Base-by-base conservation (phyloP, 148 eudicot genomes). In the Vaccinium macrocarpon region DNA sequence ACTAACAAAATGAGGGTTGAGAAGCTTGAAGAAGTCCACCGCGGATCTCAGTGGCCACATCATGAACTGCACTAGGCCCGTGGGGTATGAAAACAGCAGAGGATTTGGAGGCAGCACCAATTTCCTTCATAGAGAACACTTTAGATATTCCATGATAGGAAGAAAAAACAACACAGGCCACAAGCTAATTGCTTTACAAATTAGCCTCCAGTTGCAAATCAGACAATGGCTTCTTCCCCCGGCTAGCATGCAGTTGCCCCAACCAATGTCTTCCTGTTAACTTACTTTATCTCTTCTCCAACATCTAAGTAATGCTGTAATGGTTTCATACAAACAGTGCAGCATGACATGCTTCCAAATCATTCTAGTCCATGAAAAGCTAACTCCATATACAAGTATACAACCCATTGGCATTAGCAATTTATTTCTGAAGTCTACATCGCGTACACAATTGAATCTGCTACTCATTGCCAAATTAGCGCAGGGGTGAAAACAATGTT, bases 11-110 rank as follows among this genome's bases (percentile, higher is more conserved):
- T 80, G 50, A 57, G 38, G 38, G 27, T 1, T 56, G 9, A 32
- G 88, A 80, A 21, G 80, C 87, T 64, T 86, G 86, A 42, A 88
- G 88, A 25, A 85, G 84, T 51, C 93, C 93, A 59, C 88, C 84
- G 0, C 86, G 87, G 71, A 88, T 85, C 84, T 88, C 87, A 6
- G 81, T 2, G 21, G 86, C 89, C 62, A 88, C 82, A 13, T 88
- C 89, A 12, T 66, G 82, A 66, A 88, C 89, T 29, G 87, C 87
- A 32, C 89, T 87, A 9, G 87, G 87, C 5, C 86, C 87, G 59
- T 88, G 89, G 23, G 89, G 89, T 73, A 88, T 74, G 78, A 88
- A 88, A 35, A 88, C 78, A 18, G 87, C 81, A 9, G 85, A 85
- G 29, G 89, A 85, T 27, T 87, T 87, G 56, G 89, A 82, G 14